A percentile compares a stretch with the other conserved stretches of the same genome.
phyloP scores from a whole-genome alignment of 2,329 filamentous ascomycete genomes.

The Conoideocrella luteorostrata region DNA sequence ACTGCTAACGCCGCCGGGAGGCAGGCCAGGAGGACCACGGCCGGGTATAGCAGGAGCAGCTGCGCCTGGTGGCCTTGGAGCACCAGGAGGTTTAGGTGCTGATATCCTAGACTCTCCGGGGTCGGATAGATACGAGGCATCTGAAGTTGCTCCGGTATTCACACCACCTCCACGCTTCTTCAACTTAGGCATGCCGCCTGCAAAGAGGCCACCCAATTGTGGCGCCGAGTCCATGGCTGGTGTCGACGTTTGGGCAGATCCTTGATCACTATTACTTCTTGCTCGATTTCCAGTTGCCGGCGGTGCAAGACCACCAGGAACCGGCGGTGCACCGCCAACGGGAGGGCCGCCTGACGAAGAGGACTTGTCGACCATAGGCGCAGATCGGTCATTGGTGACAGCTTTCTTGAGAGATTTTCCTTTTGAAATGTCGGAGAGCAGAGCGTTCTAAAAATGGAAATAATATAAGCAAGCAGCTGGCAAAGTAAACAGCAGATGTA shows the following conservation, averaged over 20 bases:
- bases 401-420: slow-evolving; percentile 76
- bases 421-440: slow-evolving; percentile 83
- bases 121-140: slow-evolving; percentile 74
- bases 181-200: slow-evolving; percentile 91
- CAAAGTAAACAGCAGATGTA: slow-evolving; percentile 12
- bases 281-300: slow-evolving; percentile 64
- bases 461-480: slow-evolving; percentile 7
- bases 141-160: slow-evolving; percentile 54
- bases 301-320: slow-evolving; percentile 65
- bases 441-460: slow-evolving; percentile 57
- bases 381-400: slow-evolving; percentile 87
- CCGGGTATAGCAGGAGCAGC: slow-evolving; percentile 55
- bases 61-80: slow-evolving; percentile 53
- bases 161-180: slow-evolving; percentile 78
- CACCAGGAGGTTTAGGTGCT: slow-evolving; percentile 41
- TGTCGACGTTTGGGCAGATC: slow-evolving; percentile 37
- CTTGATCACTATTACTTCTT: slow-evolving; percentile 78
- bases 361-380: slow-evolving; percentile 52
- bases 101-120: slow-evolving; percentile 42
- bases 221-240: slow-evolving; percentile 52
- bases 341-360: slow-evolving; percentile 46
- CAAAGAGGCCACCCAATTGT: slow-evolving; percentile 82
- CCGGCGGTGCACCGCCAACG: slow-evolving; percentile 70
- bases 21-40: slow-evolving; percentile 31
- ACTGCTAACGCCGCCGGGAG: slow-evolving; percentile 38